Percentiles rank a stretch among this genome's conserved stretches.
phyloP scores from a whole-genome alignment of 768 basidiomycete genomes.

The Sporobolomyces pararoseus region DNA sequence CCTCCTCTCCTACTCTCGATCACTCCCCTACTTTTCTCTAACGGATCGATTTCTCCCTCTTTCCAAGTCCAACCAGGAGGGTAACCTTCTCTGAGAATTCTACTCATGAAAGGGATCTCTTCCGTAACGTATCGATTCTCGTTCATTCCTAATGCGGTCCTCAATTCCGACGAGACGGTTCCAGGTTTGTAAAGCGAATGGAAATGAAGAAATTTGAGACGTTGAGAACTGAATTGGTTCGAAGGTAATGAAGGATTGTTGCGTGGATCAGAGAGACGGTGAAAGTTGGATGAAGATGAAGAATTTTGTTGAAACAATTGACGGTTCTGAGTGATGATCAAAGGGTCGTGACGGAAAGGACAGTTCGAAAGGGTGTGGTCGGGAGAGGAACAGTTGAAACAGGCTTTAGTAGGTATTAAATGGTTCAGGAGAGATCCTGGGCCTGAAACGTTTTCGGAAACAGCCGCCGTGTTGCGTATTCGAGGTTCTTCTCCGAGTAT shows the following conservation, averaged over 20 bases:
- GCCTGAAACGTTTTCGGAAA: neutral
- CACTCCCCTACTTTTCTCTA: neutral
- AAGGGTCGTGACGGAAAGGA: slow-evolving; percentile 18
- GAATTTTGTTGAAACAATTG: neutral
- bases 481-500: slow-evolving; percentile 37
- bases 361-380: neutral
- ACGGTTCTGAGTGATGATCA: slow-evolving; percentile 1
- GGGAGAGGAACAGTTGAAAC: slow-evolving; percentile 31
- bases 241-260: slow-evolving; percentile 1
- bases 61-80: slow-evolving; percentile 27
- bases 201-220: neutral
- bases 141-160: neutral
- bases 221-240: neutral
- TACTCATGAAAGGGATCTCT: slow-evolving; percentile 22
- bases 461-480: neutral
- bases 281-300: neutral
- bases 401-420: slow-evolving; percentile 6
- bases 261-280: slow-evolving; percentile 8
- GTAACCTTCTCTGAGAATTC: slow-evolving; percentile 20
- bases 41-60: slow-evolving; percentile 1
- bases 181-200: slow-evolving; percentile 15
- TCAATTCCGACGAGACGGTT: slow-evolving; percentile 3
- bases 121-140: neutral
- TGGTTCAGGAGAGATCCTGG: slow-evolving; percentile 28
- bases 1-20: neutral